These are phyloP conservation scores for Vigna trinervia DNA, from an alignment of 306 rosid species.

Conservation along the genomic window DNA sequence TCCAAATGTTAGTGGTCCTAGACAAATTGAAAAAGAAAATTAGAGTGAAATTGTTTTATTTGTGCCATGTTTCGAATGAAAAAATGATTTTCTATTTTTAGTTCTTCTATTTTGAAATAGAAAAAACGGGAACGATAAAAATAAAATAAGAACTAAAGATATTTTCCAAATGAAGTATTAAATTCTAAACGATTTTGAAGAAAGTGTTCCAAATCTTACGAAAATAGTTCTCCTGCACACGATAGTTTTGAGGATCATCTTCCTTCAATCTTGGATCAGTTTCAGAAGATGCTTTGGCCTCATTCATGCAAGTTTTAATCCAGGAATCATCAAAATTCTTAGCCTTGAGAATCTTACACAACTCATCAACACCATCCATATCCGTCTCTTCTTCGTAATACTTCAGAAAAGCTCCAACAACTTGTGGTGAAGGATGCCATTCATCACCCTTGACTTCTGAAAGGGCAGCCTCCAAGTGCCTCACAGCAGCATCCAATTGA, in stretches of 20 bases:
- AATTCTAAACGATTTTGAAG: background rate
- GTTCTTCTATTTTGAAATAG: too few species aligned
- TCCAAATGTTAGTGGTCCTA: too few species aligned
- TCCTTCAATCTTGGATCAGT: slow-evolving; percentile 52
- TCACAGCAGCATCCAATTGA: slow-evolving; percentile 59
- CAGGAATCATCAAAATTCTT: slow-evolving; percentile 55
- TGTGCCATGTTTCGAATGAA: too few species aligned
- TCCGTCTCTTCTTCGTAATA: slow-evolving; percentile 69
- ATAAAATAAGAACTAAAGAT: background rate
- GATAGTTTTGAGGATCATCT: slow-evolving; percentile 35
- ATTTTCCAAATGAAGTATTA: too few species aligned
- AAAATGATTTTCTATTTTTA: too few species aligned
- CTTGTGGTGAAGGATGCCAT: slow-evolving; percentile 58
- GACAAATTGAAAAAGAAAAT: too few species aligned
- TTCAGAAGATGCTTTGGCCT: slow-evolving; percentile 50
- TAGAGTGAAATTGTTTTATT: too few species aligned
- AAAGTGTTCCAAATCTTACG: slow-evolving; percentile 14
- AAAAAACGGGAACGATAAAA: background rate
- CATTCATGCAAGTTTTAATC: slow-evolving; percentile 56
- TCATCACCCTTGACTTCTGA: slow-evolving; percentile 49
- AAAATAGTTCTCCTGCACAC: slow-evolving; percentile 4
- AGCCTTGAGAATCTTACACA: slow-evolving; percentile 64
- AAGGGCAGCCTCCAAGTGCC: slow-evolving; percentile 59
- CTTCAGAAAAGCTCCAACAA: slow-evolving; percentile 58
- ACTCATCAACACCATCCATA: slow-evolving; percentile 63